Evolutionary conservation across 352 stramenopile species (phyloP).

Genomic region (Paralagenidium karlingii): DNA sequence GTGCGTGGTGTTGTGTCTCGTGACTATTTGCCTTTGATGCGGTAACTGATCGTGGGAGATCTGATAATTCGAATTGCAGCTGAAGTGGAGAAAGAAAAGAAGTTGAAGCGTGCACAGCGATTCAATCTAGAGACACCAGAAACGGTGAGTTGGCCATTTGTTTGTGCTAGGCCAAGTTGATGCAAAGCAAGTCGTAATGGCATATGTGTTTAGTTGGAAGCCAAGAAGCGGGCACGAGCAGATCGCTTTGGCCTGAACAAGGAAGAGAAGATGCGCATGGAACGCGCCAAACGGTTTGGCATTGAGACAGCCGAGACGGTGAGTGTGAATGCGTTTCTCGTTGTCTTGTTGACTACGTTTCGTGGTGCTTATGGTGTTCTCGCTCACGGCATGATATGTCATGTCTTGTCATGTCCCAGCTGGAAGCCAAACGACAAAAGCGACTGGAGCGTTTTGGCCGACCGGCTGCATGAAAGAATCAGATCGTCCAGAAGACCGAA

Average conservation of each 20-base stretch:
- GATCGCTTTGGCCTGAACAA: slow-evolving; percentile 76
- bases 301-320: slow-evolving; percentile 73
- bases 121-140: slow-evolving; percentile 72
- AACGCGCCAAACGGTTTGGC: slow-evolving; percentile 75
- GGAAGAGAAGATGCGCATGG: slow-evolving; percentile 64
- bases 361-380: background rate
- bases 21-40: too few species aligned
- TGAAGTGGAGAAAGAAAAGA: slow-evolving; percentile 46
- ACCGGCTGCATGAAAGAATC: slow-evolving; percentile 7
- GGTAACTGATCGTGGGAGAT: too few species aligned
- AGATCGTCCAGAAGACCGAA: background rate
- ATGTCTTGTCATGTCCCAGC: too few species aligned
- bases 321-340: slow-evolving; percentile 2
- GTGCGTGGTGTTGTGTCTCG: too few species aligned
- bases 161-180: background rate
- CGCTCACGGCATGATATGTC: too few species aligned
- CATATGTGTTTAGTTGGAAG: slow-evolving; percentile 34
- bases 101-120: slow-evolving; percentile 58
- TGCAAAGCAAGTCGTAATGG: background rate
- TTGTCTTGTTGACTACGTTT: background rate
- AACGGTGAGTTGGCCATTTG: slow-evolving; percentile 23
- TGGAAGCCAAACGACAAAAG: slow-evolving; percentile 68
- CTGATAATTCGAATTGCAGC: too few species aligned
- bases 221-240: slow-evolving; percentile 66
- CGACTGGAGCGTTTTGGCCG: slow-evolving; percentile 48